Conservation (phyloP, 805 yeast species). For the Candida taoyuanica region DNA sequence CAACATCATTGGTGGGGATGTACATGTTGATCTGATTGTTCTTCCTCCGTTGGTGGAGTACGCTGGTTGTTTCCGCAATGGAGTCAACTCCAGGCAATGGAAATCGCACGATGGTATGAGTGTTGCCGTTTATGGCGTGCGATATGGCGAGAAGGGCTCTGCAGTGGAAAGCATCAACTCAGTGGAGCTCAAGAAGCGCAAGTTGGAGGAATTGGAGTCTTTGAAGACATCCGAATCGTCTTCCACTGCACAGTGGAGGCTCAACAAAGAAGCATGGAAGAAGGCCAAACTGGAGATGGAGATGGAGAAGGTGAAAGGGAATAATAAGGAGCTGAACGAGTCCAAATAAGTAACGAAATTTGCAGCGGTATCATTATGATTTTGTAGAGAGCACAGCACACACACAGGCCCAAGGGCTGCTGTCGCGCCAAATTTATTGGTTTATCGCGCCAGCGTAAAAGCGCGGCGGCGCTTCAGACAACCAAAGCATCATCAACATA, state of each 20-base stretch:
- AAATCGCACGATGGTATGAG: conserved; percentile 76
- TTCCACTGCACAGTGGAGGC: conserved; percentile 14
- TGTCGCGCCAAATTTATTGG: no score
- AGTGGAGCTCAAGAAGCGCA: conserved; percentile 20
- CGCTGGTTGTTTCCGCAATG: conserved; percentile 60
- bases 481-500: no score
- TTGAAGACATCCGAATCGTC: conserved; percentile 8
- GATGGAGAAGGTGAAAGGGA: conserved; percentile 8
- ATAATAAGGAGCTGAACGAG: neutral
- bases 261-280: conserved; percentile 22
- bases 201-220: conserved; percentile 18
- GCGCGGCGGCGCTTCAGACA: no score
- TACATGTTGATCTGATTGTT: conserved; percentile 36
- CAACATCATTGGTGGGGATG: conserved; percentile 30
- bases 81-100: conserved; percentile 77
- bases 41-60: conserved; percentile 69
- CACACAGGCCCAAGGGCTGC: no score
- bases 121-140: conserved; percentile 47
- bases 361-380: no score
- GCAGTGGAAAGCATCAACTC: conserved; percentile 21
- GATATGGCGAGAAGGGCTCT: conserved; percentile 29
- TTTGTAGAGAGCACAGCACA: no score
- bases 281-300: conserved; percentile 17
- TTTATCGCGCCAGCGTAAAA: no score
- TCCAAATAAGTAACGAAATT: neutral